Percentiles rank a stretch among this genome's conserved stretches.
These are phyloP conservation scores for Cladosporium velox DNA, from an alignment of 2,329 filamentous ascomycete species.

Conservation along the genomic window DNA sequence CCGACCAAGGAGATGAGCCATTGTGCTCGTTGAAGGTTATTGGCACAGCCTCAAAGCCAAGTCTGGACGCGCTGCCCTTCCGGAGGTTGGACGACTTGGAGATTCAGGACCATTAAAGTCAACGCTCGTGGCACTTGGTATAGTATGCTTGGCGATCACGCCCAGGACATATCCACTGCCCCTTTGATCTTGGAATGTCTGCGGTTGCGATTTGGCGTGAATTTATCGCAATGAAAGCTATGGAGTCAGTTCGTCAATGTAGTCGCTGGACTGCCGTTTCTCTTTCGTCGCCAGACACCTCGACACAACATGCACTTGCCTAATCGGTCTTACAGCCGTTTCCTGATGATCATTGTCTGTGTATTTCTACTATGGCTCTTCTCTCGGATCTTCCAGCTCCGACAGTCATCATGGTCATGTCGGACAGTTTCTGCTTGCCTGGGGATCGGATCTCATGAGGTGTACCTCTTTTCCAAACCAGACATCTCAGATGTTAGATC, in stretches of 20 bases:
- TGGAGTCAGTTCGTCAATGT: not conserved
- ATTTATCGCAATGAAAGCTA: not conserved
- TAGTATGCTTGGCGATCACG: not conserved
- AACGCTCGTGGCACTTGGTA: not conserved
- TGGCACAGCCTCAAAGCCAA: not conserved
- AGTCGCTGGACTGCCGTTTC: not conserved
- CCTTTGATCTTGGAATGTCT: not conserved
- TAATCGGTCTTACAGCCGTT: not conserved
- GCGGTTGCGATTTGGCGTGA: not conserved
- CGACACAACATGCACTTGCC: not conserved
- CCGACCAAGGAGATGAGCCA: not conserved
- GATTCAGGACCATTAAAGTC: not conserved
- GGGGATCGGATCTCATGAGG: slow-evolving; percentile 7
- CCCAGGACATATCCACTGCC: not conserved
- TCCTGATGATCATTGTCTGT: not conserved
- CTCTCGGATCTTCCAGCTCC: slow-evolving; percentile 6
- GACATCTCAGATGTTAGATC: not conserved
- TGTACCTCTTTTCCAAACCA: not conserved
- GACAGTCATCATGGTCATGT: slow-evolving; percentile 11
- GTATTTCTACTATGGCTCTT: slow-evolving; percentile 3
- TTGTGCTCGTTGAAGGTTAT: not conserved
- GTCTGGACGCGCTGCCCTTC: not conserved
- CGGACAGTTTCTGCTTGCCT: slow-evolving; percentile 1
- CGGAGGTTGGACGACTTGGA: not conserved
- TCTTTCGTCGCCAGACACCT: not conserved